Base-by-base conservation (phyloP, 768 basidiomycete genomes). In the Coprinopsis sp. region DNA sequence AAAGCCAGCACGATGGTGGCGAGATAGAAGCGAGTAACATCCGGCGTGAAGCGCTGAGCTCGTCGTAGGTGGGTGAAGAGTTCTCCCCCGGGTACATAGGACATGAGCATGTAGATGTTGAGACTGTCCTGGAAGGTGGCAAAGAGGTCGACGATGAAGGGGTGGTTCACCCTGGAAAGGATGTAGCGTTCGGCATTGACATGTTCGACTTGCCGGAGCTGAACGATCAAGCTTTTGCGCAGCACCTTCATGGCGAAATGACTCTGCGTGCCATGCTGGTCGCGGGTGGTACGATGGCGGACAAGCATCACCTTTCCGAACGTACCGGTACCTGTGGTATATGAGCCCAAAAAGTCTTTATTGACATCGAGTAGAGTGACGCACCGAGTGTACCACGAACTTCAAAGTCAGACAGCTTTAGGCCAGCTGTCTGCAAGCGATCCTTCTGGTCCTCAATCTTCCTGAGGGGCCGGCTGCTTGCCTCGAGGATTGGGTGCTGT, bases 71-170 rank as follows among this genome's bases (percentile, higher is more conserved):
- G 90, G 4, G 94, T 97, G 67, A 99, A 98, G 40, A 99, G 81
- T 67, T 99, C 96, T 29, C 96, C 96, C 16, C 96, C 96, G 7
- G 94, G 92, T 37, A 95, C 81, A 61, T 93, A 95, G 40, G 91
- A 94, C 71, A 98, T 82, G 51, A 99, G 73, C 91, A 99, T 95
- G 70, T 99, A 99, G 39, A 98, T 84, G 73, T 99, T 98, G 58
- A 92, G 70, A 59, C 85, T 85, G 67, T 99, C 96, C 65, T 96
- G 95, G 60, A 92, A 94, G 12, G 91, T 92, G 33, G 87, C 90
- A 60, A 89, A 95, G 52, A 99, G 82, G 58, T 98, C 93, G 51
- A 99, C 94, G 51, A 99, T 82, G 67, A 98, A 98, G 2, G 94
- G 93, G 61, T 98, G 93, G 37, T 85, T 81, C 33, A 96, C 84